Evolutionary conservation across 345 rosid genomes (phyloP).

Genomic region (Eucalyptus regnans): DNA sequence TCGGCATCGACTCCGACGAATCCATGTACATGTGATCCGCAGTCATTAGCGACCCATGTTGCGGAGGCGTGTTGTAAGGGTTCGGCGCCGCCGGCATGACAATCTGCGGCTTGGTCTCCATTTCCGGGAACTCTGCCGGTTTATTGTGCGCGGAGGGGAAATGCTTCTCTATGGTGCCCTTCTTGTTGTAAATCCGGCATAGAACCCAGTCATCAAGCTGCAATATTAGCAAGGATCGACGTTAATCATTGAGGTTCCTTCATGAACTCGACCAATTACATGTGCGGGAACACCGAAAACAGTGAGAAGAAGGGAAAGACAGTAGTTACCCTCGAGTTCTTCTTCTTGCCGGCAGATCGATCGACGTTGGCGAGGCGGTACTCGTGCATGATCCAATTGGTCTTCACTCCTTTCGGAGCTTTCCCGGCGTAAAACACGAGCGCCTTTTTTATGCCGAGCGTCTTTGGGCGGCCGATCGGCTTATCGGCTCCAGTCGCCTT

Average conservation of each 20-base stretch:
- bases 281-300: background rate
- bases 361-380: slow-evolving; percentile 84
- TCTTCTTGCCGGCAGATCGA: slow-evolving; percentile 57
- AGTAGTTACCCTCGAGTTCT: slow-evolving; percentile 39
- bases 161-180: slow-evolving; percentile 56
- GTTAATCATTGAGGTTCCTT: background rate
- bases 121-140: background rate
- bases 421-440: slow-evolving; percentile 87
- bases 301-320: background rate
- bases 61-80: background rate
- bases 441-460: slow-evolving; percentile 78
- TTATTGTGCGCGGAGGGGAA: slow-evolving; percentile 1
- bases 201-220: slow-evolving; percentile 89
- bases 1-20: slow-evolving; percentile 45
- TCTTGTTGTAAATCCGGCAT: slow-evolving; percentile 81
- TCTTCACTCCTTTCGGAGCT: slow-evolving; percentile 76
- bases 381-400: slow-evolving; percentile 99
- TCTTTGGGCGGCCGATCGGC: slow-evolving; percentile 72
- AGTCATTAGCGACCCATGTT: background rate
- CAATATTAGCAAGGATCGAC: background rate
- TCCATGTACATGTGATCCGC: slow-evolving; percentile 15
- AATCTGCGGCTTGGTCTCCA: slow-evolving; percentile 31
- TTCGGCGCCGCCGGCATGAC: background rate
- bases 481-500: slow-evolving; percentile 97
- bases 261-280: background rate